Evolutionary conservation across 495 filamentous ascomycete genomes (phyloP).

Genomic region (Aspergillus bridgeri): DNA sequence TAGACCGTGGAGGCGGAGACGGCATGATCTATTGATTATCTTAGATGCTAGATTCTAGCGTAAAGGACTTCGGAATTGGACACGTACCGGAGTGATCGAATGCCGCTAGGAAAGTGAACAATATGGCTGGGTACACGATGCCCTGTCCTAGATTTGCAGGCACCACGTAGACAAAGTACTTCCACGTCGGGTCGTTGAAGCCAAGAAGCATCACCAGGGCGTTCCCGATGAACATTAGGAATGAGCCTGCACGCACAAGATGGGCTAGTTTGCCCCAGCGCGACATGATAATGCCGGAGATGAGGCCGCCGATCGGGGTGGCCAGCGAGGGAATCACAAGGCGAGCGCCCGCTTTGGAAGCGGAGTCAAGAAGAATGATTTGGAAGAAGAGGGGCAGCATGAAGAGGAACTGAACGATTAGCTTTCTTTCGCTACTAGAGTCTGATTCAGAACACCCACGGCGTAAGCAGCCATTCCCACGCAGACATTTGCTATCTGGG

Average conservation of each 20-base stretch:
- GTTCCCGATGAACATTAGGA: slow-evolving; percentile 60
- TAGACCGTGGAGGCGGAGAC: slow-evolving; percentile 63
- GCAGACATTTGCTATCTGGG: slow-evolving; percentile 58
- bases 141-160: slow-evolving; percentile 63
- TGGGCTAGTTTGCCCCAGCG: slow-evolving; percentile 56
- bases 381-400: slow-evolving; percentile 64
- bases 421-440: no score
- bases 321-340: slow-evolving; percentile 60
- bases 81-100: slow-evolving; percentile 59
- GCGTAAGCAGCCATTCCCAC: slow-evolving; percentile 61
- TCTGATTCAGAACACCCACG: slow-evolving; percentile 48
- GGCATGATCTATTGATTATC: slow-evolving; percentile 49
- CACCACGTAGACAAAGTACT: slow-evolving; percentile 60
- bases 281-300: slow-evolving; percentile 63
- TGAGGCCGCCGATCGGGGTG: slow-evolving; percentile 57
- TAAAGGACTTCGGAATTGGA: not conserved
- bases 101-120: slow-evolving; percentile 61
- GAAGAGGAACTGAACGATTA: slow-evolving; percentile 55
- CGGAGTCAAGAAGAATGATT: slow-evolving; percentile 57
- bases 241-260: slow-evolving; percentile 52
- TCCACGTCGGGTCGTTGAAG: slow-evolving; percentile 59
- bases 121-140: slow-evolving; percentile 59
- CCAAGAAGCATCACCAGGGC: slow-evolving; percentile 49
- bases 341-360: slow-evolving; percentile 56
- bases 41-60: not conserved